Evolutionary conservation across 2,329 filamentous ascomycete species (phyloP).

Genomic region (Lachnellula suecica): DNA sequence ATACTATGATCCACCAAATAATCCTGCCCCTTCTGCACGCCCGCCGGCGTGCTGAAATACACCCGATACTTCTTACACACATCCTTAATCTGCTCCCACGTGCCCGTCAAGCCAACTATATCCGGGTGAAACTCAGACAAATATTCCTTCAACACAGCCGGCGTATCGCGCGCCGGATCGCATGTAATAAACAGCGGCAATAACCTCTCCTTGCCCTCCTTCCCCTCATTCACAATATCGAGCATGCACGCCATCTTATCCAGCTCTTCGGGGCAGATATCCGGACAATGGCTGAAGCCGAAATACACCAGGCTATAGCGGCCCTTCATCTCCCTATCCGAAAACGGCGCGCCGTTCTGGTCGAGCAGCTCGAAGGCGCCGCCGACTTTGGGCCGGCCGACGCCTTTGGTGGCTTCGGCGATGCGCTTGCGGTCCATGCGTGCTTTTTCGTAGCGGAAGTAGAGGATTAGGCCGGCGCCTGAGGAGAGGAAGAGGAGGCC

Average conservation of each 20-base stretch:
- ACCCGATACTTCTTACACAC: constrained; percentile 96
- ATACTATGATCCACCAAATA: constrained; percentile 99
- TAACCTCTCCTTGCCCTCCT: neutral
- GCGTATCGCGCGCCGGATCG: constrained; percentile 88
- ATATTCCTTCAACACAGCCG: constrained; percentile 81
- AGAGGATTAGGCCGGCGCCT: constrained; percentile 76
- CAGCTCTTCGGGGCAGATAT: constrained; percentile 98
- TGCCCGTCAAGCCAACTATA: constrained; percentile 87
- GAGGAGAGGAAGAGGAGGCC: constrained; percentile 81
- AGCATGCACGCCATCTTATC: constrained; percentile 99
- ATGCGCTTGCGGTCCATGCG: constrained; percentile 87
- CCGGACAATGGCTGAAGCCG: constrained; percentile 96
- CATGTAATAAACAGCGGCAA: constrained; percentile 81
- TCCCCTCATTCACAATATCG: constrained; percentile 60
- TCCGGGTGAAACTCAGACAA: constrained; percentile 85
- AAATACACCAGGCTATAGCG: constrained; percentile 92
- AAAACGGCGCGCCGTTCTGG: constrained; percentile 76
- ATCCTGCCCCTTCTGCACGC: constrained; percentile 90
- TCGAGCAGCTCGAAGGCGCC: constrained; percentile 82
- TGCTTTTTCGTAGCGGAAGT: constrained; percentile 91
- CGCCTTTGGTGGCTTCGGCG: constrained; percentile 88
- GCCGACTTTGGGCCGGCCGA: constrained; percentile 90
- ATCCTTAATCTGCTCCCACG: constrained; percentile 89
- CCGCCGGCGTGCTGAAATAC: constrained; percentile 90
- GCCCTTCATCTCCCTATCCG: constrained; percentile 79